A percentile compares a stretch with the other conserved stretches of the same genome.
These are phyloP conservation scores for Tolypocladium tundrense DNA, from an alignment of 2,329 filamentous ascomycete species.

Conservation along the genomic window DNA sequence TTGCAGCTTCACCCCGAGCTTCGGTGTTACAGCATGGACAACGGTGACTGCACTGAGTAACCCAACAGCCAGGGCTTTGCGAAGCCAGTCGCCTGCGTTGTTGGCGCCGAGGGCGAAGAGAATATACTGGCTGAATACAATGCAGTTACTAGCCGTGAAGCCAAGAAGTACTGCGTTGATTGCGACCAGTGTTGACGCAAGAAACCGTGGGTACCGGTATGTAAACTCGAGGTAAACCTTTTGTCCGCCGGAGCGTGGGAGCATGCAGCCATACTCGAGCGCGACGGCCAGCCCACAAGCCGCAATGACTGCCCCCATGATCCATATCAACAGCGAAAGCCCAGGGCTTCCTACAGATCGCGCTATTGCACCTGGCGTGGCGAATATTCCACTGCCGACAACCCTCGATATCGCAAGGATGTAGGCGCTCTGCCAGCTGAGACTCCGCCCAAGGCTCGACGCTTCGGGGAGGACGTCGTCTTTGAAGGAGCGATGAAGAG, in stretches of 20 bases:
- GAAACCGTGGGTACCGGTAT: slow-evolving; percentile 50
- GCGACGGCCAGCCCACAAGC: slow-evolving; percentile 51
- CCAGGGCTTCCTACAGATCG: slow-evolving; percentile 57
- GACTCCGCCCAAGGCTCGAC: slow-evolving; percentile 44
- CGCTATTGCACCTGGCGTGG: slow-evolving; percentile 58
- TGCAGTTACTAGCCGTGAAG: slow-evolving; percentile 60
- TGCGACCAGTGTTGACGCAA: slow-evolving; percentile 54
- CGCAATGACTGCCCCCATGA: slow-evolving; percentile 49
- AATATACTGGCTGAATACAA: slow-evolving; percentile 57
- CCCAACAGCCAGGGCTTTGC: slow-evolving; percentile 44
- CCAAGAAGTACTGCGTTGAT: slow-evolving; percentile 53
- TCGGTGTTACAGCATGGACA: slow-evolving; percentile 42
- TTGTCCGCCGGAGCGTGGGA: slow-evolving; percentile 56
- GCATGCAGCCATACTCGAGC: slow-evolving; percentile 61
- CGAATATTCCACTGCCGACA: slow-evolving; percentile 62
- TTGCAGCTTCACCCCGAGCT: slow-evolving; percentile 48
- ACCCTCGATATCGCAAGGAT: slow-evolving; percentile 59
- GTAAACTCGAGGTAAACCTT: slow-evolving; percentile 66
- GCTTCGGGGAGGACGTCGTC: slow-evolving; percentile 51
- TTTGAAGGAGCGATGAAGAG: slow-evolving; percentile 28
- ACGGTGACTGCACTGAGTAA: slow-evolving; percentile 43
- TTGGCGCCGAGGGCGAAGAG: slow-evolving; percentile 47
- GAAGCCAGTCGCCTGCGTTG: slow-evolving; percentile 40
- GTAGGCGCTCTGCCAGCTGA: slow-evolving; percentile 54
- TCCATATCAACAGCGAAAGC: slow-evolving; percentile 51